A percentile compares a stretch with the other conserved stretches of the same genome.
Conservation (phyloP, 2,329 filamentous ascomycete species). For the Didymella pomorum region DNA sequence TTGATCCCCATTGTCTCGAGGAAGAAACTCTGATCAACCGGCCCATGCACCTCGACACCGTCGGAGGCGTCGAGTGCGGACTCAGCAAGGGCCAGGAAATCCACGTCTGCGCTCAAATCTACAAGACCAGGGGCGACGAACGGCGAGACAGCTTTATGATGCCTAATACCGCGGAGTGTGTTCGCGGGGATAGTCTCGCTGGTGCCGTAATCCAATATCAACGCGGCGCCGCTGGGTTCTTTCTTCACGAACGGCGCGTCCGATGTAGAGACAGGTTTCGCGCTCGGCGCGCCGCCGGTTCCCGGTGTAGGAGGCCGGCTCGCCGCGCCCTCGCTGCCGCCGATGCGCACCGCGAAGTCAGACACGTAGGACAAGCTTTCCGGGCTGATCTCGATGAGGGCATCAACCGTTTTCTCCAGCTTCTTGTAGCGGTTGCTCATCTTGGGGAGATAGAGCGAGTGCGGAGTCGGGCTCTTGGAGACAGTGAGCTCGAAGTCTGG, state of each 20-base stretch:
- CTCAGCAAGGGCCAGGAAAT: constrained; percentile 88
- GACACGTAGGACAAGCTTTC: constrained; percentile 81
- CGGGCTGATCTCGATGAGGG: constrained; percentile 88
- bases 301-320: constrained; percentile 24
- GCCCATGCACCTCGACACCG: constrained; percentile 90
- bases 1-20: constrained; percentile 81
- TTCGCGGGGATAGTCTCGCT: constrained; percentile 80
- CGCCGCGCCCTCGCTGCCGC: constrained; percentile 58
- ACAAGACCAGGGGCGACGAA: constrained; percentile 82
- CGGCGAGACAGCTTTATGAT: constrained; percentile 78
- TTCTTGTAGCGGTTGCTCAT: constrained; percentile 79
- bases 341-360: constrained; percentile 86
- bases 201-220: constrained; percentile 97
- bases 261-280: constrained; percentile 24
- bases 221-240: constrained; percentile 78
- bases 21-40: constrained; percentile 84
- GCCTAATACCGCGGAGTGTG: constrained; percentile 86
- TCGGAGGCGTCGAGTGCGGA: constrained; percentile 76
- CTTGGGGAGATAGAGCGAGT: constrained; percentile 85
- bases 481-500: constrained; percentile 90
- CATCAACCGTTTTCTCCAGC: constrained; percentile 71
- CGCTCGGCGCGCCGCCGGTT: constrained; percentile 51
- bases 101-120: constrained; percentile 91
- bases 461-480: constrained; percentile 77
- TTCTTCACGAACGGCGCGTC: constrained; percentile 59